These are phyloP conservation scores for Nigrospora osmanthi DNA, from an alignment of 2,329 filamentous ascomycete species.

Conservation along the genomic window DNA sequence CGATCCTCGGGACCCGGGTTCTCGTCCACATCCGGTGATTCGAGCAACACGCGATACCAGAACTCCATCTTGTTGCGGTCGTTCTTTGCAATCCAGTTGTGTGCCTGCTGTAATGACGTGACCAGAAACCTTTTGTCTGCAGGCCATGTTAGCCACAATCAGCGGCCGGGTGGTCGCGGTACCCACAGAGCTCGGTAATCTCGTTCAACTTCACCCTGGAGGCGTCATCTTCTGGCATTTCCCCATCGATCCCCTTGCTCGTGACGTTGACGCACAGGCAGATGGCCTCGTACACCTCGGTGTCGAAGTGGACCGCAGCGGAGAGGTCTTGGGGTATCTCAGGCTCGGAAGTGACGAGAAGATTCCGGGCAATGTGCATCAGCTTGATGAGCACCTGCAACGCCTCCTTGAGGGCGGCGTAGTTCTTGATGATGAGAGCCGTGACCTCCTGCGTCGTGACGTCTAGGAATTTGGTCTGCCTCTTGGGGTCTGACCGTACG, in stretches of 20 bases:
- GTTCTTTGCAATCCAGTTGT: conserved; percentile 63
- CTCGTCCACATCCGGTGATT: conserved; percentile 37
- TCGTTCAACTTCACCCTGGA: conserved; percentile 52
- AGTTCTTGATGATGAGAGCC: conserved; percentile 55
- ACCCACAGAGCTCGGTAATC: conserved; percentile 56
- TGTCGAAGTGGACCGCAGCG: conserved; percentile 55
- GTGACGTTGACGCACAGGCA: conserved; percentile 60
- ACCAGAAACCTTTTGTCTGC: conserved; percentile 59
- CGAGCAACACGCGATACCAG: conserved; percentile 59
- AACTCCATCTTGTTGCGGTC: conserved; percentile 64
- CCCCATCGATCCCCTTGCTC: conserved; percentile 59
- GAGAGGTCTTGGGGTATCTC: conserved; percentile 60
- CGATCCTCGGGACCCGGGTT: conserved; percentile 37
- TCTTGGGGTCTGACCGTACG: conserved; percentile 42
- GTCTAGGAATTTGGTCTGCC: conserved; percentile 41
- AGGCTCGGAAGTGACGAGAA: conserved; percentile 56
- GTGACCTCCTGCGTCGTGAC: conserved; percentile 56
- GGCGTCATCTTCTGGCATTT: conserved; percentile 48
- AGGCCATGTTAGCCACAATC: conserved; percentile 8
- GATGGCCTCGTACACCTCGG: conserved; percentile 58
- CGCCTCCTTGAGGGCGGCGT: conserved; percentile 52
- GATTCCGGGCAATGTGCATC: conserved; percentile 58
- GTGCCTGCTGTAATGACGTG: conserved; percentile 57
- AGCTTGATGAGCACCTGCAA: conserved; percentile 57
- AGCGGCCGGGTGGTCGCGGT: neutral